phyloP scores from a whole-genome alignment of 2,329 filamentous ascomycete genomes.

The Colletotrichum euphorbiae region DNA sequence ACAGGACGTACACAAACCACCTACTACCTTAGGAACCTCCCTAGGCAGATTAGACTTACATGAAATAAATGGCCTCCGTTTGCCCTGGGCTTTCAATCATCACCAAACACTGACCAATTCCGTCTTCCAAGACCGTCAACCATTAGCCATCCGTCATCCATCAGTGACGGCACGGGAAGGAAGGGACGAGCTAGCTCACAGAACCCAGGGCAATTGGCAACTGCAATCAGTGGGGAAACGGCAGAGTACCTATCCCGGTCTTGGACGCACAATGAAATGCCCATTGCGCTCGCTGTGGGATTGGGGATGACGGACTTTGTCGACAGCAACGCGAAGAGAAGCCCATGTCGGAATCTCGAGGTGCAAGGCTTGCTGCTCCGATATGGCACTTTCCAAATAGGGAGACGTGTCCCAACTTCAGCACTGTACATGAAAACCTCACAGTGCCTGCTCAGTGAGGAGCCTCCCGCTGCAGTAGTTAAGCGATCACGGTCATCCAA shows the following conservation, averaged over 20 bases:
- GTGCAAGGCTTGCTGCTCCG: constrained; percentile 21
- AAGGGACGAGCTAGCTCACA: constrained; percentile 23
- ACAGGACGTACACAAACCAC: too few species aligned
- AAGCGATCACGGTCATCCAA: not conserved
- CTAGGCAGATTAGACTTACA: too few species aligned
- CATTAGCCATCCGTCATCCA: not conserved
- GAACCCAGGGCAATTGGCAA: constrained; percentile 1
- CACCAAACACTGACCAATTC: not conserved
- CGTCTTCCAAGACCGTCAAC: not conserved
- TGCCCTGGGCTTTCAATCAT: too few species aligned
- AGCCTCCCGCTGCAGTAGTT: constrained; percentile 11
- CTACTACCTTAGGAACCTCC: too few species aligned
- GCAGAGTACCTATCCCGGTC: constrained; percentile 14
- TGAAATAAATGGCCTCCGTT: too few species aligned
- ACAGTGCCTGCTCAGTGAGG: not conserved
- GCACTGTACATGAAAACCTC: constrained; percentile 30
- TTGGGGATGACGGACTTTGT: constrained; percentile 1
- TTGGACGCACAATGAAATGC: not conserved
- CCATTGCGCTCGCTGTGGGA: not conserved
- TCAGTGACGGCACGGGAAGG: constrained; percentile 32
- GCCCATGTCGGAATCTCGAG: constrained; percentile 4
- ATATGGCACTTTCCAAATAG: constrained; percentile 9
- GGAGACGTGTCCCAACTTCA: not conserved
- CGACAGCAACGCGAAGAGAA: not conserved
- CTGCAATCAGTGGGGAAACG: constrained; percentile 6